phyloP scores from a whole-genome alignment of 176 grass and related monocot species.

The Puya raimondii region DNA sequence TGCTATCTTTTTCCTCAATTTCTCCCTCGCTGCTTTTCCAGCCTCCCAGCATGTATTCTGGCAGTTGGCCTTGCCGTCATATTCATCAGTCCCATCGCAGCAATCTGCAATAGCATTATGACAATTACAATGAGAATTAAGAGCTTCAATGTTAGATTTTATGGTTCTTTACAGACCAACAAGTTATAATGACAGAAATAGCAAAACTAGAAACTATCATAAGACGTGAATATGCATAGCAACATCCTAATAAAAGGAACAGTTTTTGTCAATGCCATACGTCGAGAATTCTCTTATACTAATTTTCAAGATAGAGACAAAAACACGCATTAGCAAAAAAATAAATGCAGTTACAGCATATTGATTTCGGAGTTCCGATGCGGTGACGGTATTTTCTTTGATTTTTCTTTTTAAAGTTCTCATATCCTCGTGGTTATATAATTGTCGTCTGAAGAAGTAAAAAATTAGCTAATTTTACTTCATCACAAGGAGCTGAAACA shows the following conservation, averaged over 20 bases:
- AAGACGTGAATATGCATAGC: not conserved
- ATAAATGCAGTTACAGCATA: not conserved
- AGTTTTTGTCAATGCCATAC: not conserved
- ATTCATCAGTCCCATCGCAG: constrained; percentile 96
- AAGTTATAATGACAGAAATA: not conserved
- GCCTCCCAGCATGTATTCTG: constrained; percentile 97
- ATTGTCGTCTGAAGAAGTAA: not conserved
- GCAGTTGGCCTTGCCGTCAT: constrained; percentile 57
- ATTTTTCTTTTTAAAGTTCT: not conserved
- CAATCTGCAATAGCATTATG: constrained; percentile 48
- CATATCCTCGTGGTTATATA: not conserved
- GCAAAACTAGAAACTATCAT: not conserved
- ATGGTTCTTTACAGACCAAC: not conserved
- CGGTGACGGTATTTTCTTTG: not conserved
- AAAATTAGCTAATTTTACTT: not conserved
- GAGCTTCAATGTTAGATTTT: not conserved
- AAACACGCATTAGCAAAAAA: not conserved
- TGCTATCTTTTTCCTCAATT: constrained; percentile 75
- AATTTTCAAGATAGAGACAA: not conserved
- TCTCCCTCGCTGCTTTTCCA: constrained; percentile 83
- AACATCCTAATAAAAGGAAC: not conserved
- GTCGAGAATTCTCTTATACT: not conserved
- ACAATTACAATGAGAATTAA: not conserved
- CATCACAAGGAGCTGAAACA: too few relatives aligned
- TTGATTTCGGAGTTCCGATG: not conserved